Percentiles rank a stretch among this genome's conserved stretches.
phyloP scores from a whole-genome alignment of 148 eudicot genomes.

The Rhododendron henanense region DNA sequence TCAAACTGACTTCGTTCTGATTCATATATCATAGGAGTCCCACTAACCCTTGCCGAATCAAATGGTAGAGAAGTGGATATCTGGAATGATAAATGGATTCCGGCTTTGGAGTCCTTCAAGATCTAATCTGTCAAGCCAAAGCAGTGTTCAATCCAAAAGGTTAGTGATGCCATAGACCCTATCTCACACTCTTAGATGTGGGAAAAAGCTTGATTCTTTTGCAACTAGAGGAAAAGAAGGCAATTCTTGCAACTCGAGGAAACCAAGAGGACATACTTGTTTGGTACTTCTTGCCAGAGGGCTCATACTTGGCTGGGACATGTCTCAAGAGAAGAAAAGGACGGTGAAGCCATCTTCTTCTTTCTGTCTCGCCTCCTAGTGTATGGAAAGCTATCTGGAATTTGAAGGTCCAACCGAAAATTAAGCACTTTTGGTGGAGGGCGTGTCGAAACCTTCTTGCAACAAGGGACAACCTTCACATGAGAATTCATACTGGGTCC shows the following conservation, averaged over 20 bases:
- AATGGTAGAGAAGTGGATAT: not conserved
- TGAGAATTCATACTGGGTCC: not conserved
- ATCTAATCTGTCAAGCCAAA: not conserved
- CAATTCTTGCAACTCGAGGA: not conserved
- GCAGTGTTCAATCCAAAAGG: not conserved
- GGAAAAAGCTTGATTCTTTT: not conserved
- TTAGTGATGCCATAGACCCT: not conserved
- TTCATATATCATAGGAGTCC: not conserved
- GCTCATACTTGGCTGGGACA: not conserved
- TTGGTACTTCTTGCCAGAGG: not conserved
- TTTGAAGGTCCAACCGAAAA: not conserved
- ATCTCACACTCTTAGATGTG: not conserved
- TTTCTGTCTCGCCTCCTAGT: not conserved
- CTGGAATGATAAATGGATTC: not conserved
- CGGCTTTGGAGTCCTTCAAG: not conserved
- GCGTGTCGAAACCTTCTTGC: not conserved
- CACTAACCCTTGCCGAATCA: not conserved
- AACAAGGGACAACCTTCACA: not conserved
- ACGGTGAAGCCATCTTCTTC: not conserved
- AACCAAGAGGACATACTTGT: not conserved
- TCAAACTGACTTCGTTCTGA: not conserved
- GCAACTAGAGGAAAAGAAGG: not conserved
- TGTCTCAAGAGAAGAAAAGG: not conserved
- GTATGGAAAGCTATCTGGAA: no score
- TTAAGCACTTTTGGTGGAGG: not conserved